Conservation (phyloP, 352 stramenopile genomes). For the Pythium monospermum region DNA sequence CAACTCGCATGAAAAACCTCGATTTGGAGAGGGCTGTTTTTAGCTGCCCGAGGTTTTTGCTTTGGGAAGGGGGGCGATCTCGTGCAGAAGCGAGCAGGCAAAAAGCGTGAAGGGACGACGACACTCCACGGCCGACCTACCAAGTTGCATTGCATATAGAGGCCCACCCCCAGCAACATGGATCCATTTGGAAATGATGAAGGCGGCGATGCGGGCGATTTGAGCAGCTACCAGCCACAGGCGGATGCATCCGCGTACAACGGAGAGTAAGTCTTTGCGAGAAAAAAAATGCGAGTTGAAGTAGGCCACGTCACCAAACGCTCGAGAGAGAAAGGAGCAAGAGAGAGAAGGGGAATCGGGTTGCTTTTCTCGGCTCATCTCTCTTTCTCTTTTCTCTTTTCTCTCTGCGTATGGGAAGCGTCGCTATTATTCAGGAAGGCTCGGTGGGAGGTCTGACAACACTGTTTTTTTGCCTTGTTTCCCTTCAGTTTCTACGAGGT, state of each 20-base stretch:
- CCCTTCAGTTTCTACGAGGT: slow-evolving; percentile 59
- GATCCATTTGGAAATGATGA: slow-evolving; percentile 56
- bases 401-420: background rate
- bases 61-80: background rate
- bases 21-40: slow-evolving; percentile 2
- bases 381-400: background rate
- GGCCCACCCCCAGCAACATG: slow-evolving; percentile 35
- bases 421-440: background rate
- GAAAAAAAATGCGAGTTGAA: slow-evolving; percentile 4
- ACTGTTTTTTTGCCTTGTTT: slow-evolving; percentile 2
- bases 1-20: background rate
- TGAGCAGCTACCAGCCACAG: slow-evolving; percentile 60
- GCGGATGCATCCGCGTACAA: slow-evolving; percentile 32
- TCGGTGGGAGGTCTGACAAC: too few species aligned
- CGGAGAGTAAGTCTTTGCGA: slow-evolving; percentile 49
- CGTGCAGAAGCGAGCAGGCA: too few species aligned
- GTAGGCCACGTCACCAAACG: too few species aligned
- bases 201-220: slow-evolving; percentile 31
- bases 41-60: slow-evolving; percentile 6
- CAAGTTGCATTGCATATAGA: too few species aligned
- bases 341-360: background rate
- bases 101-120: too few species aligned
- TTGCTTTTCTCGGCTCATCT: background rate
- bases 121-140: too few species aligned
- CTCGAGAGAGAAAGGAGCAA: background rate